Conservation (phyloP, 306 rosid species). For the Cicer arietinum region DNA sequence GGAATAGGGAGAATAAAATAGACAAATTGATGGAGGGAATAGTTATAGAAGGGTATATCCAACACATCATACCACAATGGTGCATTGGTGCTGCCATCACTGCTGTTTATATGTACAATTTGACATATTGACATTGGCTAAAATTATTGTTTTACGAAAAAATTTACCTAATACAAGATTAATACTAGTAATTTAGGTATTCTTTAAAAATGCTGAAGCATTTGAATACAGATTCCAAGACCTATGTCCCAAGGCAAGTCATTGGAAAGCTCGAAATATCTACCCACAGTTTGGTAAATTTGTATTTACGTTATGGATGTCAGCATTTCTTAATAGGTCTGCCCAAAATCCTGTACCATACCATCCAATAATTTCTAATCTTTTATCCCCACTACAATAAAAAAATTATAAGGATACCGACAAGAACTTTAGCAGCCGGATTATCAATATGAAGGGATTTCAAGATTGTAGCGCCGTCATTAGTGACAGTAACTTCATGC, state of each 20-base stretch:
- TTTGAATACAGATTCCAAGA: background rate
- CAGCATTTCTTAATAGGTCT: background rate
- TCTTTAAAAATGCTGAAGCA: background rate
- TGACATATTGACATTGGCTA: too few relatives aligned
- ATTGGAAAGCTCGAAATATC: background rate
- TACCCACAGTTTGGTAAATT: too few relatives aligned
- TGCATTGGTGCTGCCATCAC: background rate
- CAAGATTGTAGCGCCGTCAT: constrained; percentile 96
- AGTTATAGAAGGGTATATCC: background rate
- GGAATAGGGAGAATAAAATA: background rate
- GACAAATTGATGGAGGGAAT: background rate
- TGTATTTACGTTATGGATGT: background rate
- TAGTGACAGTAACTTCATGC: constrained; percentile 78
- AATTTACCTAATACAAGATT: background rate
- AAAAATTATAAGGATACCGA: constrained; percentile 77
- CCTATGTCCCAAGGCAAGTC: background rate
- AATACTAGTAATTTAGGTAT: background rate
- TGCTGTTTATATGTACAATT: background rate
- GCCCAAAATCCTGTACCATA: background rate
- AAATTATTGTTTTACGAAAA: background rate
- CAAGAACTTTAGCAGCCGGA: constrained; percentile 98
- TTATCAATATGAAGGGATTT: constrained; percentile 94
- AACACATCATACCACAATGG: background rate
- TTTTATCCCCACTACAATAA: constrained; percentile 13
- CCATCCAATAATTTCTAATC: background rate